Evolutionary conservation across 1,139 yeast species (phyloP), one percentile per base, ranked within the genome.

Genomic region (Taphrina betulina): DNA sequence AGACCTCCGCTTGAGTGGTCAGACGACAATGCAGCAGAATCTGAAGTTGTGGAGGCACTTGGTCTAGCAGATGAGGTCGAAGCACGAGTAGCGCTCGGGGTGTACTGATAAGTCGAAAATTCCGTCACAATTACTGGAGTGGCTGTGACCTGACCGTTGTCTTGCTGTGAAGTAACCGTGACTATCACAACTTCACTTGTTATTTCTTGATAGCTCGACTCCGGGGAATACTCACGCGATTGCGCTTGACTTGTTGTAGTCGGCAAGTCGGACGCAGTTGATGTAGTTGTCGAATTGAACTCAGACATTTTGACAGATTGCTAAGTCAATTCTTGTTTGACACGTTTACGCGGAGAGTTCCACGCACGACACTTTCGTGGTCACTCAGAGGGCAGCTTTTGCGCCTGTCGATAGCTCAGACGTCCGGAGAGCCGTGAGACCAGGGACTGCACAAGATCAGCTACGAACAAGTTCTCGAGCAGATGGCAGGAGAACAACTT

Each of bases 61-160:
- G 41, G 16, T 10, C 34, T 36, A 24, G 53, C 24, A 28, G 50
- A n/a, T n/a, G 56, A 31, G 3, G 55, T 19, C 10, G 33, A 10
- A 5, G 46, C 20, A 26, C 46, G 19, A 4, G 34, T 23, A 3
- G 34, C 5, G 24, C 24, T 38, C 14, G 54, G 46, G 1, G 54
- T 50, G 54, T 38, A 50, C n/a, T 41, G 54, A 4, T 40, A 23
- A 8, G 54, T 50, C 17, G 54, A 50, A 16, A 29, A 41, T 14
- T 20, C 46, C n/a, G 54, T 50, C 1, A 50, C 54, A 19, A 50
- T 46, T 17, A 50, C 54, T 7, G 54, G 54, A 19, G 38, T 12
- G 10, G 38, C n/a, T 3, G 38, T 24, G 7, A 34, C 41, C 14
- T n/a, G 38, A 14, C 26, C 36, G 23, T 37, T 22, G 12, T 44